These are phyloP conservation scores for Cucurbita argyrosperma DNA, from an alignment of 306 rosid species.

Conservation along the genomic window DNA sequence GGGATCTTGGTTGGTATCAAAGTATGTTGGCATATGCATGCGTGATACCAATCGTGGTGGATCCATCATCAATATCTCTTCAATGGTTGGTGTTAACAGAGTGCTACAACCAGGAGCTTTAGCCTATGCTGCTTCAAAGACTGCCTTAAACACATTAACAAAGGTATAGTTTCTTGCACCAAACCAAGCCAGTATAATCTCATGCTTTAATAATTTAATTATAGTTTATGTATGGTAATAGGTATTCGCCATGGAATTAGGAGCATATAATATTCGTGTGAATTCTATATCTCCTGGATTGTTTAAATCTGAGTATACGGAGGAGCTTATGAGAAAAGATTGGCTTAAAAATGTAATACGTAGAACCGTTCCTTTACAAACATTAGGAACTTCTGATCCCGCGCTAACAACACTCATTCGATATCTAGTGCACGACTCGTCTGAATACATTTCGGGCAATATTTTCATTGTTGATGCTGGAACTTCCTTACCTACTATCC, in stretches of 20 bases:
- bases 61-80: conserved; percentile 60
- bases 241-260: background rate
- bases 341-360: background rate
- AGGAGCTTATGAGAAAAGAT: background rate
- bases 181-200: too few relatives aligned
- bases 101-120: conserved; percentile 40
- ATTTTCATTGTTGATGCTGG: background rate
- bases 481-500: background rate
- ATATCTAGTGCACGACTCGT: background rate
- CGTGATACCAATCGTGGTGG: conserved; percentile 34
- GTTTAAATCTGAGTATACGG: background rate
- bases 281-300: background rate
- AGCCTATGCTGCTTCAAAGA: conserved; percentile 50
- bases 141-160: conserved; percentile 32
- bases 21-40: conserved; percentile 41
- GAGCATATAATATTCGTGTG: background rate
- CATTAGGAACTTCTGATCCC: background rate
- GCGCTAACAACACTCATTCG: background rate
- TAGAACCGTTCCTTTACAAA: background rate
- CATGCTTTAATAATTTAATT: too few relatives aligned
- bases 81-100: conserved; percentile 7
- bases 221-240: background rate
- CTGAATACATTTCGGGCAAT: background rate
- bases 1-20: conserved; percentile 69
- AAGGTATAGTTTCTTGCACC: conserved; percentile 16